These are phyloP conservation scores for Aspergillus ochraceus DNA, from an alignment of 2,329 filamentous ascomycete genomes.

Conservation along the genomic window DNA sequence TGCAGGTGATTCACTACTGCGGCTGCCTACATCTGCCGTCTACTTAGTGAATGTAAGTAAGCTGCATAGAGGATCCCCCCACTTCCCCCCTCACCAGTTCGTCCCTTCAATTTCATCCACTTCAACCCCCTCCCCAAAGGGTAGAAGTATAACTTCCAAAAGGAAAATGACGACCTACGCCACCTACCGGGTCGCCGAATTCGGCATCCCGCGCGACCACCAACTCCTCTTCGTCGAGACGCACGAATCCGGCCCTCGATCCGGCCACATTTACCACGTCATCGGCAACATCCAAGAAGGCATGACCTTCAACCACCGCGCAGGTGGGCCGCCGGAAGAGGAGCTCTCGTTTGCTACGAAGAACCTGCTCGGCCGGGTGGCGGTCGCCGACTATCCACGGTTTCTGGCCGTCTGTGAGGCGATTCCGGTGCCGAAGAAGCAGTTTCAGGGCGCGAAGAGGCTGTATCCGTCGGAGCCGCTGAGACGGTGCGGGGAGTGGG, in stretches of 20 bases:
- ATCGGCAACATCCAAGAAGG: conserved; percentile 33
- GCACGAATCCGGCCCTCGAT: conserved; percentile 12
- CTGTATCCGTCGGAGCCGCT: conserved; percentile 26
- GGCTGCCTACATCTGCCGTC: neutral
- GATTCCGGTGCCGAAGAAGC: conserved; percentile 29
- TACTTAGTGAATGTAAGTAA: neutral
- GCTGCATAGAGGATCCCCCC: neutral
- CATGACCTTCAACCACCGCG: conserved; percentile 27
- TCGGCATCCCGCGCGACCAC: conserved; percentile 26
- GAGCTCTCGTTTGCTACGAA: conserved; percentile 8
- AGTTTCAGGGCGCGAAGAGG: conserved; percentile 27
- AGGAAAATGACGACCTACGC: conserved; percentile 15
- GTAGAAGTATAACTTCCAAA: neutral
- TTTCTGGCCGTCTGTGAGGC: conserved; percentile 21
- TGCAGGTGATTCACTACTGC: too few relatives aligned
- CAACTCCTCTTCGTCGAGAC: conserved; percentile 31
- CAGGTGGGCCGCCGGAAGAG: conserved; percentile 16
- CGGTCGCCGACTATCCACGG: conserved; percentile 5
- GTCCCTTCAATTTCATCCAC: neutral
- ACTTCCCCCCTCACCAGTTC: too few relatives aligned
- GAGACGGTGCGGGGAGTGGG: conserved; percentile 35
- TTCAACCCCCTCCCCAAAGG: too few relatives aligned
- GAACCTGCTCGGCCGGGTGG: neutral
- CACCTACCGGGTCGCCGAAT: conserved; percentile 19
- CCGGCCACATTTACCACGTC: conserved; percentile 28